Evolutionary conservation across 768 basidiomycete species (phyloP).

Genomic region (Podaxis sp.): DNA sequence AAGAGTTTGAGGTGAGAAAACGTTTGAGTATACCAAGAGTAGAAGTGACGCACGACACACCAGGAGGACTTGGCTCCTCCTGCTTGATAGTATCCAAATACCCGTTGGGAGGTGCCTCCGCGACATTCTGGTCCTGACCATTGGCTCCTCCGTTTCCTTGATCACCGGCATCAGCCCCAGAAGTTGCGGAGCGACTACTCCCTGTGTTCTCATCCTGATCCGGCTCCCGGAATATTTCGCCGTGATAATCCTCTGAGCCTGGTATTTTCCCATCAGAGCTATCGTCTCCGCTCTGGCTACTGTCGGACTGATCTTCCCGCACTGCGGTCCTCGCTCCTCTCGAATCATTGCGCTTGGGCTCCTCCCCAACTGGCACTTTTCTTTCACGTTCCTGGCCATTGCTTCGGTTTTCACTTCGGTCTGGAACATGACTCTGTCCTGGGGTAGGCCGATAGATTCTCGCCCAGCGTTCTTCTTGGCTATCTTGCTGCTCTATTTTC

Average conservation of each 20-base stretch:
- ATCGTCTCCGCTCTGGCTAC: not conserved
- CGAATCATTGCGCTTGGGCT: not conserved
- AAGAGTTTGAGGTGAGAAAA: not conserved
- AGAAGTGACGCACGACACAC: not conserved
- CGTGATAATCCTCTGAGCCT: constrained; percentile 7
- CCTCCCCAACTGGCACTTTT: not conserved
- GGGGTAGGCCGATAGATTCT: not conserved
- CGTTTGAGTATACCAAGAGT: not conserved
- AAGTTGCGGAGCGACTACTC: not conserved
- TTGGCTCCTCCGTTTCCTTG: not conserved
- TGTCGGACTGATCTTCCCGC: not conserved
- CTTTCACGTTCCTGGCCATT: not conserved
- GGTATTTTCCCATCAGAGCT: not conserved
- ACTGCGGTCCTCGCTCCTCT: not conserved
- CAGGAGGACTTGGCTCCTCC: not conserved
- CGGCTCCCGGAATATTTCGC: constrained; percentile 1
- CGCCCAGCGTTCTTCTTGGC: not conserved
- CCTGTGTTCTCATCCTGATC: not conserved
- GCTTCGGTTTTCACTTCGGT: not conserved
- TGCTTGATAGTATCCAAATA: not conserved
- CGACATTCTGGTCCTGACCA: not conserved
- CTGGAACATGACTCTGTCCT: not conserved
- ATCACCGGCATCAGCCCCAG: not conserved
- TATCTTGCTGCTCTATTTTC: not conserved
- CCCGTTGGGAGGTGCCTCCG: not conserved